Evolutionary conservation across 2,329 filamentous ascomycete genomes (phyloP).

Genomic region (Thielaviopsis musarum): DNA sequence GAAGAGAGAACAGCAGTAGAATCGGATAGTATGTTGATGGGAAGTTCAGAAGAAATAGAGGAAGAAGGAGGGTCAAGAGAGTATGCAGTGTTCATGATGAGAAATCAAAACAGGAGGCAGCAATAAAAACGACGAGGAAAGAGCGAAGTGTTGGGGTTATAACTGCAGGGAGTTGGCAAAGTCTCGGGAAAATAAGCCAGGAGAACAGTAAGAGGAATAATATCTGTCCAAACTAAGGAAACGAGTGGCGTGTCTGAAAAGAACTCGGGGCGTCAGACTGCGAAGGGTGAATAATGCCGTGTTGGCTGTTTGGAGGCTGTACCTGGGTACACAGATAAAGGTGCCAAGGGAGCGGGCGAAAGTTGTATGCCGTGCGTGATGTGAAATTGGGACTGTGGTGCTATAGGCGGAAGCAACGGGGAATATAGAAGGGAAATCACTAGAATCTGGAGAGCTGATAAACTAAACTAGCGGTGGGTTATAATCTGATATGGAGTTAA

Average conservation of each 20-base stretch:
- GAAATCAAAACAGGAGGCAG: background rate
- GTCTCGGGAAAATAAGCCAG: background rate
- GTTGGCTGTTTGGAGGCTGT: background rate
- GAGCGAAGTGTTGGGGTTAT: slow-evolving; percentile 5
- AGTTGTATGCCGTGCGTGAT: background rate
- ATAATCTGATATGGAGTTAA: background rate
- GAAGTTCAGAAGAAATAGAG: background rate
- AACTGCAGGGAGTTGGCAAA: background rate
- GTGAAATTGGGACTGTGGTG: background rate
- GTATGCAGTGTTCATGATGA: slow-evolving; percentile 10
- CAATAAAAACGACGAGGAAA: background rate
- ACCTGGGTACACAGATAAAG: background rate
- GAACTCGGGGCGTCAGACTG: background rate
- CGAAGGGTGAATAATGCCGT: background rate
- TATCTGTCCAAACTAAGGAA: background rate
- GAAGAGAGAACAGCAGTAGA: background rate
- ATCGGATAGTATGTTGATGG: background rate
- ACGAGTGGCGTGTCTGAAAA: background rate
- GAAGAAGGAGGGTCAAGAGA: slow-evolving; percentile 2
- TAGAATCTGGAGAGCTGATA: background rate
- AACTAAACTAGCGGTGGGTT: background rate
- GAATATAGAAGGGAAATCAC: background rate
- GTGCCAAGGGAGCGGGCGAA: background rate
- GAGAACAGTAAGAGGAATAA: background rate
- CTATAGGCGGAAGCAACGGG: background rate